Conservation (phyloP, 257 asterid species). For the Rhazya stricta region DNA sequence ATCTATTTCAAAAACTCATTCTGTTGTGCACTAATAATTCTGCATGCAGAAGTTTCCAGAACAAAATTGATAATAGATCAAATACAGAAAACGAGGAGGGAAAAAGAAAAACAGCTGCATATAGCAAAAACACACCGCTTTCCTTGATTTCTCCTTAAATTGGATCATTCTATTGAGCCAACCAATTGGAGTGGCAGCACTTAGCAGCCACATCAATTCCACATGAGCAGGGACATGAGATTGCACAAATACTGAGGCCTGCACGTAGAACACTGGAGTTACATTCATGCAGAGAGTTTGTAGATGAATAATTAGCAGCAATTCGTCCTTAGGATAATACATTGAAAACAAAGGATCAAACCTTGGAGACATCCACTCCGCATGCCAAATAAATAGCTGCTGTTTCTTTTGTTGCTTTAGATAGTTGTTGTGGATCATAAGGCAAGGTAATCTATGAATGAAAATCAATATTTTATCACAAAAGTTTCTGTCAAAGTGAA, state of each 20-base stretch:
- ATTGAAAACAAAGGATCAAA: conserved; percentile 25
- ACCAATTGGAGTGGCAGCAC: conserved; percentile 86
- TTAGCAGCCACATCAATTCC: conserved; percentile 92
- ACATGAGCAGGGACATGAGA: conserved; percentile 95
- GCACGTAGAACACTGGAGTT: conserved; percentile 28
- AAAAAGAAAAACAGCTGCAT: neutral
- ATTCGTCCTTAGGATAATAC: neutral
- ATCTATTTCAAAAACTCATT: neutral
- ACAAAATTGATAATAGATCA: neutral
- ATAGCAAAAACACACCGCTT: conserved; percentile 55
- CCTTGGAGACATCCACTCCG: conserved; percentile 91
- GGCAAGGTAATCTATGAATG: conserved; percentile 76
- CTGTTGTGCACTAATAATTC: neutral
- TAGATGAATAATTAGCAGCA: neutral
- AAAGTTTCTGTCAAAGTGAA: neutral
- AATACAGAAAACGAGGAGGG: neutral
- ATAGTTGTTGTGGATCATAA: conserved; percentile 65
- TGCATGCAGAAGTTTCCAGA: too few relatives aligned
- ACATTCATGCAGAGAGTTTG: conserved; percentile 15
- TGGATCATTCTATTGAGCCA: conserved; percentile 98
- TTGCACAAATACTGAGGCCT: conserved; percentile 99
- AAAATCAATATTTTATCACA: neutral
- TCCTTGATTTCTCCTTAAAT: conserved; percentile 88
- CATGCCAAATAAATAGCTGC: conserved; percentile 98
- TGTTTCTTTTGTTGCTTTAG: conserved; percentile 83